Evolutionary conservation across 2,329 filamentous ascomycete genomes (phyloP).

Genomic region (Cordyceps cicadae): DNA sequence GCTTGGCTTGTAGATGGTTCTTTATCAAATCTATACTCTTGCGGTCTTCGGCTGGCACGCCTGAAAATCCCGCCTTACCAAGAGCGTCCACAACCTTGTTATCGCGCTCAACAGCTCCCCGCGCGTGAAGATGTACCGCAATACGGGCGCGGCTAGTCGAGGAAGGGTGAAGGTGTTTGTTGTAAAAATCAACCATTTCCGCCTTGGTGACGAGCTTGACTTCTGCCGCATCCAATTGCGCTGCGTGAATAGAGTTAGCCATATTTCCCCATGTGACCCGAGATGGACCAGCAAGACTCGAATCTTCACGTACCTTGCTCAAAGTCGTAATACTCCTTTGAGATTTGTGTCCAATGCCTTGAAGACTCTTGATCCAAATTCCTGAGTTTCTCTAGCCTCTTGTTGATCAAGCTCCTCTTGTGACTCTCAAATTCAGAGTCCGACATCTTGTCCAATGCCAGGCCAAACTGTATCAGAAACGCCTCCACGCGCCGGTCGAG

Average conservation of each 20-base stretch:
- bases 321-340: slow-evolving; percentile 83
- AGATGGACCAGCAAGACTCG: not conserved
- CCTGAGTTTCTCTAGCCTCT: slow-evolving; percentile 83
- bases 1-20: slow-evolving; percentile 39
- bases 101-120: slow-evolving; percentile 43
- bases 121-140: slow-evolving; percentile 74
- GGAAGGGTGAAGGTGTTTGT: slow-evolving; percentile 63
- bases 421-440: slow-evolving; percentile 81
- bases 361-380: slow-evolving; percentile 79
- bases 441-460: slow-evolving; percentile 64
- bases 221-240: slow-evolving; percentile 65
- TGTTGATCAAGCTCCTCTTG: slow-evolving; percentile 81
- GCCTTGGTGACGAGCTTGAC: slow-evolving; percentile 68
- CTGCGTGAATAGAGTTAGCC: slow-evolving; percentile 31
- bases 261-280: not conserved
- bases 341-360: slow-evolving; percentile 78
- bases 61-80: slow-evolving; percentile 26
- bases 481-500: slow-evolving; percentile 80
- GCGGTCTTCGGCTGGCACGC: slow-evolving; percentile 32
- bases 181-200: slow-evolving; percentile 74
- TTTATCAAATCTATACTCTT: slow-evolving; percentile 43
- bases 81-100: slow-evolving; percentile 35
- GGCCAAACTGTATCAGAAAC: slow-evolving; percentile 63
- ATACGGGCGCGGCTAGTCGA: slow-evolving; percentile 73
- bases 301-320: slow-evolving; percentile 55